A percentile compares a stretch with the other conserved stretches of the same genome.
phyloP scores from a whole-genome alignment of 345 rosid species.

The Ricinus communis region DNA sequence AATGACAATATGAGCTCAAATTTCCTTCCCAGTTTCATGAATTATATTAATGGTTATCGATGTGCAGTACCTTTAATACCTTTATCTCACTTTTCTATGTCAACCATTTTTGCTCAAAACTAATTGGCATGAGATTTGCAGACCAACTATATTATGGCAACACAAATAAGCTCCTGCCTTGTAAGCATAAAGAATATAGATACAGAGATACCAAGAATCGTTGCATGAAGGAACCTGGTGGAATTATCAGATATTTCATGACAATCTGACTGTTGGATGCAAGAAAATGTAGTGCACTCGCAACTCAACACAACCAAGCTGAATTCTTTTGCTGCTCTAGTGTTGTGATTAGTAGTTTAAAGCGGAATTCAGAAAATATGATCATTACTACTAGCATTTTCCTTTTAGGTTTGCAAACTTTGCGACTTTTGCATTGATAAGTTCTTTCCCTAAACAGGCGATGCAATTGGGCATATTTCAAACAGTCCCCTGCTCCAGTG shows the following conservation, averaged over 20 bases:
- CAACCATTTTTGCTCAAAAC: not conserved
- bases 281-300: not conserved
- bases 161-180: not conserved
- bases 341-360: not conserved
- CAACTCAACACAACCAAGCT: not conserved
- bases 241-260: not conserved
- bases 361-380: not conserved
- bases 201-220: not conserved
- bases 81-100: not conserved
- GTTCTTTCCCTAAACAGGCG: slow-evolving; percentile 1
- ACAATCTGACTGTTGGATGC: not conserved
- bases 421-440: not conserved
- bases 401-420: not conserved
- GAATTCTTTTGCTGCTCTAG: not conserved
- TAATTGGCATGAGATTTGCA: slow-evolving; percentile 10
- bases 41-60: not conserved
- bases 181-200: not conserved
- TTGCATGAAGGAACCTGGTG: not conserved
- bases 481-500: not conserved
- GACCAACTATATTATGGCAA: not conserved
- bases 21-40: not conserved
- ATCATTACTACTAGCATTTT: not conserved
- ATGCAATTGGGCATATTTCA: not conserved
- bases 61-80: not conserved
- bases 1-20: not conserved